Percentiles rank a stretch among this genome's conserved stretches.
Conservation (phyloP, 495 filamentous ascomycete species). For the Aspergillus cavernicola region DNA sequence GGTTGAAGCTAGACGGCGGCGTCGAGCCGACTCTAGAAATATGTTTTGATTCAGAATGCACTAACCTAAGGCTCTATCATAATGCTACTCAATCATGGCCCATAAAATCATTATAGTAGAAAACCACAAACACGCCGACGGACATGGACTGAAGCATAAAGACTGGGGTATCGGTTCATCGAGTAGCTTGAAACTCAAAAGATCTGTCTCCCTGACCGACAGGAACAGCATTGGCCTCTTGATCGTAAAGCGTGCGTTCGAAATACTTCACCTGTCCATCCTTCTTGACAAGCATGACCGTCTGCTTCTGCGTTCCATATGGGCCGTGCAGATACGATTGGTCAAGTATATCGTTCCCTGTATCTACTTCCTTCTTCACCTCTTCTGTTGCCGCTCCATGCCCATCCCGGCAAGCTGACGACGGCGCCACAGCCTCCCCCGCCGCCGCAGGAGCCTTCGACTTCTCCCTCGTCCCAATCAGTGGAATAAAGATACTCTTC, state of each 20-base stretch:
- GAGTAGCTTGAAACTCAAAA: constrained; percentile 35
- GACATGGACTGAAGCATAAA: neutral
- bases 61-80: neutral
- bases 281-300: constrained; percentile 72
- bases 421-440: constrained; percentile 37
- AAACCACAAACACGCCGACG: neutral
- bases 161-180: neutral
- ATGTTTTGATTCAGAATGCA: no score
- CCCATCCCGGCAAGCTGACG: constrained; percentile 31
- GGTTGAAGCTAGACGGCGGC: no score
- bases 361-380: constrained; percentile 1
- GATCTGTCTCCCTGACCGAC: constrained; percentile 56
- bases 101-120: constrained; percentile 1
- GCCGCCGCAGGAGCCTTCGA: constrained; percentile 18
- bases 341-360: constrained; percentile 20
- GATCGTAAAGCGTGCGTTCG: constrained; percentile 80
- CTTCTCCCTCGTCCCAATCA: constrained; percentile 55
- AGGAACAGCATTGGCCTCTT: constrained; percentile 56
- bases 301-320: constrained; percentile 96
- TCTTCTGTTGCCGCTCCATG: neutral
- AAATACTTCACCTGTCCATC: constrained; percentile 74
- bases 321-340: constrained; percentile 31
- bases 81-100: neutral
- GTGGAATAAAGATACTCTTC: constrained; percentile 81
- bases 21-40: no score